Evolutionary conservation across 345 rosid species (phyloP), one percentile per base, ranked within the genome.

Genomic region (Bretschneidera sinensis): DNA sequence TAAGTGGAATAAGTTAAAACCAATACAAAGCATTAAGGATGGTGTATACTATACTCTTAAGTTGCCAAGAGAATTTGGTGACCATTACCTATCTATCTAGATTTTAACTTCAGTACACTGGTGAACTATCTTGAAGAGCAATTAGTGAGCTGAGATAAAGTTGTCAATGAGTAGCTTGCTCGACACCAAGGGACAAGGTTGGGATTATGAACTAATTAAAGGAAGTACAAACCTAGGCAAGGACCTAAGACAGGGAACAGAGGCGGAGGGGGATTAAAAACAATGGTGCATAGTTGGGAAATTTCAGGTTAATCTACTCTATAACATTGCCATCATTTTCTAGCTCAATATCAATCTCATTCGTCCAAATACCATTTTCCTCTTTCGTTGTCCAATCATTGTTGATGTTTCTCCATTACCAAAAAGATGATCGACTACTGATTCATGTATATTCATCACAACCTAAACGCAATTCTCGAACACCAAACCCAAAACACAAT

Each of bases 1-100:
- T 51, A 55, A n/a, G 59, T 51, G 59, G 33, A 51, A 50, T 8
- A 55, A 57, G 14, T 8, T 25, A 47, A 55, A 35, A 20, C 52
- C 18, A 55, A 57, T 14, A 6, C 6, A 10, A 55, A 28, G 10
- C 6, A 63, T 13, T 21, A 48, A 24, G 50, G 68, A 17, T 60
- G 43, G 45, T 6, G 21, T 24, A 31, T 0, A 45, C 24, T 35
- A 39, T 17, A 25, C 19, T 51, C 20, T 28, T 47, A 52, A 52
- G 17, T 33, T 58, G 51, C 33, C 16, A 16, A 58, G 43, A 39
- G 45, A 39, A 39, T 39, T 39, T 39, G 6, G 45, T 9, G n/a
- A 39, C 15, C 45, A 39, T 11, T 1, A 39, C 45, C 33, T 13
- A 39, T 5, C 45, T 14, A 5, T 39, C 15, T 1, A 31, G 16